phyloP scores from a whole-genome alignment of 352 stramenopile species.

The Phytopythium oedochilum region DNA sequence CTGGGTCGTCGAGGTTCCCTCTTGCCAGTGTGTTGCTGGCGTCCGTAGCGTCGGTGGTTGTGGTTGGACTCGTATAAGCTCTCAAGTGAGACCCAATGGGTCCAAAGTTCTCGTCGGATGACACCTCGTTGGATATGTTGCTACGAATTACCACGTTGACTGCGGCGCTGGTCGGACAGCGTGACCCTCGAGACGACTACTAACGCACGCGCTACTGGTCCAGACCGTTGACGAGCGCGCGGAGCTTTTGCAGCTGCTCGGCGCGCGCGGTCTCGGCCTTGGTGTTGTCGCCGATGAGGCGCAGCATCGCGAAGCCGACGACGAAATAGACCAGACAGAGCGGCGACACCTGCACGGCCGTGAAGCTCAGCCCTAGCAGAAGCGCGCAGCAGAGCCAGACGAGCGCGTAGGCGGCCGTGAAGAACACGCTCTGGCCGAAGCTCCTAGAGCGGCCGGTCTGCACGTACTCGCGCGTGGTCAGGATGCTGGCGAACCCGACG shows the following conservation, averaged over 20 bases:
- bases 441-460: conserved; percentile 10
- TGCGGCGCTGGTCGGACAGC: too few species aligned
- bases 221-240: conserved; percentile 12
- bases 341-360: conserved; percentile 33
- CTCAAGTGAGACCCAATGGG: too few species aligned
- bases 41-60: too few species aligned
- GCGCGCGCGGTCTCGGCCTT: conserved; percentile 42
- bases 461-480: conserved; percentile 36
- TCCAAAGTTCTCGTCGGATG: too few species aligned
- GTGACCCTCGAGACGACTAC: too few species aligned
- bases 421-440: conserved; percentile 25
- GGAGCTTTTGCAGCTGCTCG: conserved; percentile 53
- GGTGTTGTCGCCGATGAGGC: conserved; percentile 46
- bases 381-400: conserved; percentile 26
- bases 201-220: too few species aligned
- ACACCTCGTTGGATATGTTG: too few species aligned
- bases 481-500: conserved; percentile 26
- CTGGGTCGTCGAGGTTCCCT: too few species aligned
- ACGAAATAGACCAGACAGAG: conserved; percentile 37
- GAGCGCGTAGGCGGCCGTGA: conserved; percentile 27
- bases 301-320: conserved; percentile 16
- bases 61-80: too few species aligned
- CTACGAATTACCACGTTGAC: too few species aligned
- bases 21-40: too few species aligned
- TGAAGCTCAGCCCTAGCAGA: conserved; percentile 25